Base-by-base conservation (phyloP, 768 basidiomycete genomes). In the Amanita inopinata region DNA sequence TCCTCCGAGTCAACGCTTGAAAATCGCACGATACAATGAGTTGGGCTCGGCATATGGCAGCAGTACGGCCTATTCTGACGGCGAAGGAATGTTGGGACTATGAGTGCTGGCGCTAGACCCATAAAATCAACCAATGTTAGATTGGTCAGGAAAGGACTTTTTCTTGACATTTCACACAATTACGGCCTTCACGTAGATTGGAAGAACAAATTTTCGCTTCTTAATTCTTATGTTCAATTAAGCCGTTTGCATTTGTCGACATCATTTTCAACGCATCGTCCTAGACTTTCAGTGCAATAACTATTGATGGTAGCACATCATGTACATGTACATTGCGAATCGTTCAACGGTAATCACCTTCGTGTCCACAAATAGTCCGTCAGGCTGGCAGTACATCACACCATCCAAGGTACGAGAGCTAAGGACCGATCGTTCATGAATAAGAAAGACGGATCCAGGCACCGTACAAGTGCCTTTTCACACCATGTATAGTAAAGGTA, bases 1-100 rank as follows among this genome's bases (percentile, higher is more conserved):
- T 24, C 85, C 86, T 11, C 85, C 85, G 1, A 75, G 74, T 43
- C 85, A 89, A 53, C 69, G 77, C 18, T 70, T 84, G 28, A 75
- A 74, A 46, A 82, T 89, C 48, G 75, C 78, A 5, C 67, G 68
- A n/a, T 80, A 78, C 47, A 73, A 61, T 30, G 79, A 82, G 53
- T 60, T 80, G 5, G 67, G 69, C 40, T 74, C 74, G 19, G 68
- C 68, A 12, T 69, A 67, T 40, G 64, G 67, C 38, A 76, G 73
- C 49, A 74, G 74, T 33, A 69, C 77, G 0, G 74, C 75, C 1
- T 62, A 70, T 30, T 77, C 75, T 3, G 77, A 78, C 41, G 73
- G 74, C 2, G 76, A 78, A 58, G 73, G 73, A 25, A 60, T 74
- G 23, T 46, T 44, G 27, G 43, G 35, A 28, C 27, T 28, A 28